Evolutionary conservation across 2,329 filamentous ascomycete species (phyloP), one percentile per base, ranked within the genome.

Genomic region (Cladosporium cucumerinum): DNA sequence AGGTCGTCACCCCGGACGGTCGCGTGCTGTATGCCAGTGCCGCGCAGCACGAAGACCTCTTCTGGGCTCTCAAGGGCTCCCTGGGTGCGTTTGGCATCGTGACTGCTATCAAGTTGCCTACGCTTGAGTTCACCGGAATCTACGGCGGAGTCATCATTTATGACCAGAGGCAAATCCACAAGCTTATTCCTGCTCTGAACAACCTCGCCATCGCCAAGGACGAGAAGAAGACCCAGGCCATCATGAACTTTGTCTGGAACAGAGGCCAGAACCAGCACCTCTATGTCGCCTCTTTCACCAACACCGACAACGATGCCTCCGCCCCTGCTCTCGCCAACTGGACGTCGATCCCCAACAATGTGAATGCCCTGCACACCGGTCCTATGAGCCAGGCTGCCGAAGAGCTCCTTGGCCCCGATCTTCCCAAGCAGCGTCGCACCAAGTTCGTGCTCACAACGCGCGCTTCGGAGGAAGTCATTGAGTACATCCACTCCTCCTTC

Each of bases 31-130:
- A 64, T 26, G 69, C 69, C 10, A 70, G 59, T 32, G 32, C 58
- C 18, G 55, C 65, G 25, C 51, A 65, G 36, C 54, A 72, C 59
- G 58, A 69, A 26, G 72, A 72, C 46, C 67, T 74, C 7, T 74
- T 70, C 65, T 73, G 70, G 69, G 69, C 71, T 8, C 57, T 72
- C 28, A 72, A 71, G 39, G 73, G 71, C 46, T 69, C 67, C 21
- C 49, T 64, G 21, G 66, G 63, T 26, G 66, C 67, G 16, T 69
- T 70, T 63, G 72, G 72, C 11, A 69, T 74, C 11, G 69, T 74
- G 4, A 74, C 72, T 5, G 63, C 65, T 46, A 68, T 73, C 66
- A 69, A 69, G 23, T 16, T 72, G 34, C 64, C 66, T 8, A 67
- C 69, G 1, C 57, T 70, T 10, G 65, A 69, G 8, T 69, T 68